Percentiles rank a stretch among this genome's conserved stretches.
Conservation (phyloP, 2,329 filamentous ascomycete genomes). For the Trichophyton benhamiae region DNA sequence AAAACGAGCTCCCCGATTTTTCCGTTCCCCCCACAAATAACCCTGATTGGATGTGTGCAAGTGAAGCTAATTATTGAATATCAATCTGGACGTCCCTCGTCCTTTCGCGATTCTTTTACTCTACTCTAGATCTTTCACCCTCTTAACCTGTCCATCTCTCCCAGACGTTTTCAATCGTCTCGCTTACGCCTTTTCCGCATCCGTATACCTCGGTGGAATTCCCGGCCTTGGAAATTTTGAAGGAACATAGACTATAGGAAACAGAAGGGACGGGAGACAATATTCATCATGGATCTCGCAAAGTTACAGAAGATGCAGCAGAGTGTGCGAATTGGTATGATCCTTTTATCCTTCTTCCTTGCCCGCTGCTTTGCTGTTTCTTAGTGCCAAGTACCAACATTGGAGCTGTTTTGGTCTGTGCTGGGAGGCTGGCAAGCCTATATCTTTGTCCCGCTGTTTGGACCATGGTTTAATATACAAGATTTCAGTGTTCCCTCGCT, state of each 20-base stretch:
- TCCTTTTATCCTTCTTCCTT: background rate
- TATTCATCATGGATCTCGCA: conserved; percentile 48
- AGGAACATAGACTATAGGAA: background rate
- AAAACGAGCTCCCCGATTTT: conserved; percentile 2
- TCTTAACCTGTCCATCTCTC: background rate
- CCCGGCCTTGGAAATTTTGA: background rate
- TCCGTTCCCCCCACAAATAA: conserved; percentile 8
- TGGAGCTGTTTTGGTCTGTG: background rate
- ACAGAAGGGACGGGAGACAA: background rate
- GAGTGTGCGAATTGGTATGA: conserved; percentile 59
- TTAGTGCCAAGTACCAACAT: background rate
- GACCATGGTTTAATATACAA: background rate
- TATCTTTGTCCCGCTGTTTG: background rate
- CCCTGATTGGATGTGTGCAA: conserved; percentile 7
- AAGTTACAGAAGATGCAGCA: conserved; percentile 56
- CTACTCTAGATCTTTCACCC: background rate
- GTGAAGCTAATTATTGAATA: conserved; percentile 7
- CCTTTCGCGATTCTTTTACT: background rate
- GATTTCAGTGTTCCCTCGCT: background rate
- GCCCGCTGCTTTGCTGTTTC: background rate
- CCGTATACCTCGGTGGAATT: background rate
- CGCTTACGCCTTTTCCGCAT: background rate
- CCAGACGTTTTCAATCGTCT: background rate
- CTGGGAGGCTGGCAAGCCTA: background rate
- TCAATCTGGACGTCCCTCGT: conserved; percentile 3